Evolutionary conservation across 176 grass and related monocot species (phyloP).

Genomic region (Elymus sibiricus): DNA sequence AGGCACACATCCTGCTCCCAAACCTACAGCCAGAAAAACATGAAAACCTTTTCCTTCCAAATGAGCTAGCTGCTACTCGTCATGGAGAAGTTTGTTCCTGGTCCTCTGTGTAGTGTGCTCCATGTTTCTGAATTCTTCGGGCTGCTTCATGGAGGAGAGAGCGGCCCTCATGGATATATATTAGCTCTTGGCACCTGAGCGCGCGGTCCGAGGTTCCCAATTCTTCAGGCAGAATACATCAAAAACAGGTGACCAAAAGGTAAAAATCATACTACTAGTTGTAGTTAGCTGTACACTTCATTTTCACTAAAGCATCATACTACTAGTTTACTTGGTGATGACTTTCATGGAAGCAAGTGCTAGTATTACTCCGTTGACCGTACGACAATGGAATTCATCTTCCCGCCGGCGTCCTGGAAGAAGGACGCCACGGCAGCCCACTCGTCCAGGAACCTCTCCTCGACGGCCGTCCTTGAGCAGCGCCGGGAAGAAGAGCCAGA

Average conservation of each 20-base stretch:
- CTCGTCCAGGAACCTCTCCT: constrained; percentile 23
- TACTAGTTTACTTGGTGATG: too few relatives aligned
- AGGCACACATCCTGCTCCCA: neutral
- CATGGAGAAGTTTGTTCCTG: neutral
- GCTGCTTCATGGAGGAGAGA: neutral
- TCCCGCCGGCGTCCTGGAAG: neutral
- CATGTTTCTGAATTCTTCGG: neutral
- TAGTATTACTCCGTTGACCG: too few relatives aligned
- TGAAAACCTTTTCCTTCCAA: neutral
- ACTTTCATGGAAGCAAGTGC: too few relatives aligned
- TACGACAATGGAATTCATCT: neutral
- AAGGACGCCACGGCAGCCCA: neutral
- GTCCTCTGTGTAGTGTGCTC: neutral
- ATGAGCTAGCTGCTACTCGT: neutral
- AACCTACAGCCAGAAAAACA: neutral
- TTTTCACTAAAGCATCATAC: too few relatives aligned
- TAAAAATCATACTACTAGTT: too few relatives aligned
- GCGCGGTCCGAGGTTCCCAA: too few relatives aligned
- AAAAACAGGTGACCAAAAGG: too few relatives aligned
- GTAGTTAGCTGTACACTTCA: too few relatives aligned
- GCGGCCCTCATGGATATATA: neutral
- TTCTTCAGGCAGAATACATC: too few relatives aligned
- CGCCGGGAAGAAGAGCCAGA: constrained; percentile 45
- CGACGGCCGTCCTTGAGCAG: constrained; percentile 16
- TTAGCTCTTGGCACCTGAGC: too few relatives aligned